Conservation (phyloP, 192 early-diverging fungal genomes). For the Phlyctochytrium planicorne region DNA sequence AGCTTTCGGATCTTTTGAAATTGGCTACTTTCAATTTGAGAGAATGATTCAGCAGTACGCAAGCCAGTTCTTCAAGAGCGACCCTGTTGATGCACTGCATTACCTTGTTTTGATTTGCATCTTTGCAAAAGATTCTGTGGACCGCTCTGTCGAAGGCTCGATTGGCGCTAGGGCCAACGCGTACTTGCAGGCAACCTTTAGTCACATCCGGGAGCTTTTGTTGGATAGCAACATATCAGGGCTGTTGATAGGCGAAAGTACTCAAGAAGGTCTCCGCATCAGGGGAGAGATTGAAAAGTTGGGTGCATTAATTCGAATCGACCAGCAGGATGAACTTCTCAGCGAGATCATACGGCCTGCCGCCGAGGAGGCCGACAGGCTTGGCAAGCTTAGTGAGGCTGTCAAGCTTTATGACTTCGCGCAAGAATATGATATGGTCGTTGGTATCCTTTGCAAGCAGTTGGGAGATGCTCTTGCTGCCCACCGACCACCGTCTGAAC, state of each 20-base stretch:
- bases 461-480: constrained; percentile 55
- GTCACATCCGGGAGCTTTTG: constrained; percentile 60
- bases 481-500: background rate
- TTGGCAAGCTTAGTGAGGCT: constrained; percentile 70
- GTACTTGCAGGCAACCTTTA: constrained; percentile 51
- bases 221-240: constrained; percentile 56
- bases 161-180: constrained; percentile 13
- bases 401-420: constrained; percentile 76
- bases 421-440: constrained; percentile 70
- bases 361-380: constrained; percentile 68
- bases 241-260: constrained; percentile 13
- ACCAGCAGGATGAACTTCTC: constrained; percentile 59
- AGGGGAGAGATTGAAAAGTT: constrained; percentile 65
- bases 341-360: constrained; percentile 63
- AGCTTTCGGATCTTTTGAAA: constrained; percentile 12
- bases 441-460: constrained; percentile 67
- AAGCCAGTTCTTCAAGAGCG: constrained; percentile 32
- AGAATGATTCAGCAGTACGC: constrained; percentile 50
- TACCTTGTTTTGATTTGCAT: constrained; percentile 52
- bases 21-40: constrained; percentile 50
- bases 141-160: constrained; percentile 17
- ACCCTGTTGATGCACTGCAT: constrained; percentile 57
- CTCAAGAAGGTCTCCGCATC: constrained; percentile 24
- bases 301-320: constrained; percentile 59
- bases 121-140: background rate